phyloP scores from a whole-genome alignment of 1,284 basidiomycete species.

The Rhodotorula mucilaginosa region DNA sequence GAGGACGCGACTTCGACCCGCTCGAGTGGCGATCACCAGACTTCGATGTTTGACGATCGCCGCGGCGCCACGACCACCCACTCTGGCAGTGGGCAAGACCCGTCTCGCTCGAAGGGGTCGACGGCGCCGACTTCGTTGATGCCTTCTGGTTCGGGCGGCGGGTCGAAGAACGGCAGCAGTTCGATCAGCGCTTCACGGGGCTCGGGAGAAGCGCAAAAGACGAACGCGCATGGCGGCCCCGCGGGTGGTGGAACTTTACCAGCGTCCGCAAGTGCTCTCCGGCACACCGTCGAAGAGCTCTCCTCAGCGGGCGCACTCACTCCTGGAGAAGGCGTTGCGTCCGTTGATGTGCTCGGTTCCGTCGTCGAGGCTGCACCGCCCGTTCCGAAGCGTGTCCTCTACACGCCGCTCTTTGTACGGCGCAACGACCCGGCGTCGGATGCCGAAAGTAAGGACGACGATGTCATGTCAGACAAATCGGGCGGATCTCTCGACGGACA shows the following conservation, averaged over 20 bases:
- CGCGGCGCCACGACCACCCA: neutral
- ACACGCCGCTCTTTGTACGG: conserved; percentile 23
- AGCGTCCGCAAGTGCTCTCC: neutral
- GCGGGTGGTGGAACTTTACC: too few relatives aligned
- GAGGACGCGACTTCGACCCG: neutral
- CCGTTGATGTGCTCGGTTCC: conserved; percentile 10
- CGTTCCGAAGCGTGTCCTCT: conserved; percentile 8
- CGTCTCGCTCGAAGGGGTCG: conserved; percentile 5
- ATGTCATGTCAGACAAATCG: neutral
- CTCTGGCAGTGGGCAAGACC: neutral
- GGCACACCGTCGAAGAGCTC: conserved; percentile 11
- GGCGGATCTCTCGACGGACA: neutral
- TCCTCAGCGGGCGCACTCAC: neutral
- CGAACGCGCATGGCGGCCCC: too few relatives aligned
- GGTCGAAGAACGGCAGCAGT: conserved; percentile 14
- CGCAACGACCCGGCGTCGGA: conserved; percentile 4
- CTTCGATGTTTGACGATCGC: conserved; percentile 17
- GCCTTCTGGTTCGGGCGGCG: conserved; percentile 3
- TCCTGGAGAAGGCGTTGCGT: neutral
- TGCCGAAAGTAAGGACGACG: neutral
- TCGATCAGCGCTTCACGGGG: conserved; percentile 15
- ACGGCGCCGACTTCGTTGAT: conserved; percentile 24
- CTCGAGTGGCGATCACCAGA: conserved; percentile 3
- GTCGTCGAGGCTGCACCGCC: neutral
- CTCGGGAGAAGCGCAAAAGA: neutral